Conservation (phyloP, 2,329 filamentous ascomycete species). For the Trichoderma guizhouense region DNA sequence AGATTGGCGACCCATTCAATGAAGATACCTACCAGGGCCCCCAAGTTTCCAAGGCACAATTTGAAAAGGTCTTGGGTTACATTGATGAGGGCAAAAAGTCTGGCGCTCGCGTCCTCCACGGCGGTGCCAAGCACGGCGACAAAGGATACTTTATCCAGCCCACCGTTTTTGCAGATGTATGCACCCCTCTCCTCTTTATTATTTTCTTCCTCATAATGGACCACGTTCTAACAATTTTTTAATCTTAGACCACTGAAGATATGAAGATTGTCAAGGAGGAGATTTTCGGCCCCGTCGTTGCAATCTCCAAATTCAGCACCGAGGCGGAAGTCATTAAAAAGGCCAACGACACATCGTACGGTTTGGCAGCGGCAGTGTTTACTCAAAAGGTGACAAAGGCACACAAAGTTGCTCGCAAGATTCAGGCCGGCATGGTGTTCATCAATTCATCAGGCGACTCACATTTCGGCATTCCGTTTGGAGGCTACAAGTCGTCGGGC, state of each 20-base stretch:
- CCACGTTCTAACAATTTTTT: not conserved
- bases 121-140: conserved; percentile 46
- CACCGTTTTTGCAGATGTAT: conserved; percentile 60
- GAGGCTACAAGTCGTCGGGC: conserved; percentile 34
- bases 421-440: conserved; percentile 66
- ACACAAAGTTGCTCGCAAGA: conserved; percentile 42
- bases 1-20: conserved; percentile 22
- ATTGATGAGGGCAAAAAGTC: conserved; percentile 67
- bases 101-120: conserved; percentile 65
- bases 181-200: not conserved
- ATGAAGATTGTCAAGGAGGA: conserved; percentile 27
- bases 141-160: conserved; percentile 69
- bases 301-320: conserved; percentile 44
- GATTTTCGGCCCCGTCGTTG: conserved; percentile 37
- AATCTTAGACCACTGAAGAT: conserved; percentile 12
- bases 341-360: conserved; percentile 49
- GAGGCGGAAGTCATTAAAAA: conserved; percentile 49
- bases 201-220: too few relatives aligned
- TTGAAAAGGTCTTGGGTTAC: conserved; percentile 14
- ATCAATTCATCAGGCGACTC: conserved; percentile 44
- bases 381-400: conserved; percentile 31
- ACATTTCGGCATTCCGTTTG: conserved; percentile 31
- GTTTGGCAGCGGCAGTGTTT: conserved; percentile 30
- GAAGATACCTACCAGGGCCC: conserved; percentile 25
- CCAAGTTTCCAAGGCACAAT: conserved; percentile 66